phyloP scores from a whole-genome alignment of 257 asterid genomes.

The Striga asiatica region DNA sequence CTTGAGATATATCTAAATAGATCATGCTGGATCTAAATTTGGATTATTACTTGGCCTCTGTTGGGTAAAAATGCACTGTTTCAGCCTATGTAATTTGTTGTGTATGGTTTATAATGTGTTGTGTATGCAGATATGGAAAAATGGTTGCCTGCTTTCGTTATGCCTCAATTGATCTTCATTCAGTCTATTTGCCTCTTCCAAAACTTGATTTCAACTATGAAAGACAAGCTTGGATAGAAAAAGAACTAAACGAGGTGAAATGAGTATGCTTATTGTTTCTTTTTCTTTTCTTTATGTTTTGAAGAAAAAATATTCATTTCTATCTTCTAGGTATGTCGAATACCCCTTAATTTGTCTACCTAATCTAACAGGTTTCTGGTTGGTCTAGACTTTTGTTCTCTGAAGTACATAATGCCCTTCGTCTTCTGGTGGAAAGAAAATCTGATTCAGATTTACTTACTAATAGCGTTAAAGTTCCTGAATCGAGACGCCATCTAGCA shows the following conservation, averaged over 20 bases:
- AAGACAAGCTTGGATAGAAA: constrained; percentile 74
- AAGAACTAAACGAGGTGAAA: constrained; percentile 60
- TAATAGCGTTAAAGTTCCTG: constrained; percentile 26
- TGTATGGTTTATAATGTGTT: constrained; percentile 17
- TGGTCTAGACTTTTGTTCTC: constrained; percentile 71
- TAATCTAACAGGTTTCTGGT: constrained; percentile 42
- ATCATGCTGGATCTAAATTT: neutral
- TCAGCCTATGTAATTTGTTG: neutral
- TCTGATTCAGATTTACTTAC: constrained; percentile 18
- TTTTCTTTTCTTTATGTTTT: neutral
- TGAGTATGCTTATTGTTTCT: constrained; percentile 5
- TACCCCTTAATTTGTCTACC: constrained; percentile 5
- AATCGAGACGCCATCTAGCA: constrained; percentile 43
- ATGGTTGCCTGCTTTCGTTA: constrained; percentile 98
- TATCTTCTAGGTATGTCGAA: neutral
- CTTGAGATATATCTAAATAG: neutral
- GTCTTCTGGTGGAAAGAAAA: constrained; percentile 42
- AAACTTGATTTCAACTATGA: constrained; percentile 66
- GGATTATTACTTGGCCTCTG: no score
- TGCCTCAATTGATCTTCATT: constrained; percentile 88
- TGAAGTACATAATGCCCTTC: constrained; percentile 61
- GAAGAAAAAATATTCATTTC: neutral
- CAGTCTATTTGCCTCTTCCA: constrained; percentile 78
- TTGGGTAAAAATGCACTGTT: no score
- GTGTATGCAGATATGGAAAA: constrained; percentile 66